A percentile compares a stretch with the other conserved stretches of the same genome.
Conservation (phyloP, 108 stramenopile genomes). For the Nannochloropsis gaditana region DNA sequence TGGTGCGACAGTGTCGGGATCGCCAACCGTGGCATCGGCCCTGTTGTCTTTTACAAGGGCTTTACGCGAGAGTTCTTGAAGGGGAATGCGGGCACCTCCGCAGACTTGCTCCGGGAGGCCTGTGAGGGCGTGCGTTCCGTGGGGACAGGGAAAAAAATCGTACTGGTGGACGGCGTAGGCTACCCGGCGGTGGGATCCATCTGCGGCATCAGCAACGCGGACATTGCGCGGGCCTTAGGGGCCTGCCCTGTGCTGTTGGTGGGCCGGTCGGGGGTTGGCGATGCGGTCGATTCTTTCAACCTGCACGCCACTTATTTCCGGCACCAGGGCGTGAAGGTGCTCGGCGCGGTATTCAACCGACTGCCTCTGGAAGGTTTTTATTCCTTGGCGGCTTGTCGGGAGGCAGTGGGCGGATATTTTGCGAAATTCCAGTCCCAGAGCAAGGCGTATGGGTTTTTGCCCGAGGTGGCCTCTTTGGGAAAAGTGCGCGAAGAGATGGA, state of each 20-base stretch:
- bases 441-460: slow-evolving; percentile 43
- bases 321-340: slow-evolving; percentile 33
- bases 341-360: slow-evolving; percentile 51
- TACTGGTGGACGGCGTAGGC: slow-evolving; percentile 92
- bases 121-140: slow-evolving; percentile 68
- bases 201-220: slow-evolving; percentile 85
- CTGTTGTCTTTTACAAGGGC: slow-evolving; percentile 89
- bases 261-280: slow-evolving; percentile 71
- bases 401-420: slow-evolving; percentile 42
- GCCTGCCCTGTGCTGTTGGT: slow-evolving; percentile 65
- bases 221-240: slow-evolving; percentile 62
- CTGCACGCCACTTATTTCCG: slow-evolving; percentile 86
- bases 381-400: slow-evolving; percentile 26
- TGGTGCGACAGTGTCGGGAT: slow-evolving; percentile 79
- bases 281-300: slow-evolving; percentile 92
- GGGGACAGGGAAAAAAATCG: slow-evolving; percentile 52
- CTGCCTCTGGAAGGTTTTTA: slow-evolving; percentile 42
- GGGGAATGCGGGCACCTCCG: slow-evolving; percentile 52
- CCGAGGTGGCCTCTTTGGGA: slow-evolving; percentile 30
- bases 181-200: slow-evolving; percentile 94
- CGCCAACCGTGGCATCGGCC: slow-evolving; percentile 71
- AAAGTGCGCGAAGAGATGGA: not conserved
- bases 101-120: slow-evolving; percentile 65
- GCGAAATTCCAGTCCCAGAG: slow-evolving; percentile 21
- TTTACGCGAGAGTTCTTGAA: slow-evolving; percentile 89